Percentiles rank a stretch among this genome's conserved stretches.
Conservation (phyloP, 2,329 filamentous ascomycete genomes). For the Thielaviopsis punctulata region DNA sequence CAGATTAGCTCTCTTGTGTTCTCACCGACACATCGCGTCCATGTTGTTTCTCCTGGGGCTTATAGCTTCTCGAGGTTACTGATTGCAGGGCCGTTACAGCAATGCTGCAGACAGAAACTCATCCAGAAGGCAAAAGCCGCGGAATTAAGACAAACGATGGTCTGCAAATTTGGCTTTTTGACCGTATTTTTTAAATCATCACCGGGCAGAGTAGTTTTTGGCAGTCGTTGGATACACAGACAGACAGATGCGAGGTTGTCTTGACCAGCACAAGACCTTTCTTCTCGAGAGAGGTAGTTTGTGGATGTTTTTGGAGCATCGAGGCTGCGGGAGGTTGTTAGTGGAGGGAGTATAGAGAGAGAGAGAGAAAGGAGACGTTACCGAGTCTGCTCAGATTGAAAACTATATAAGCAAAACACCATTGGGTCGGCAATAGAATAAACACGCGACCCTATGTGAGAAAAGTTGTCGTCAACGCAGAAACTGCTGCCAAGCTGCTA, state of each 20-base stretch:
- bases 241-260: too few relatives aligned
- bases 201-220: conserved; percentile 21
- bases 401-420: conserved; percentile 26
- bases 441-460: background rate
- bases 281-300: too few relatives aligned
- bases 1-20: conserved; percentile 41
- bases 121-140: background rate
- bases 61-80: background rate
- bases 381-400: conserved; percentile 34
- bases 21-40: conserved; percentile 28
- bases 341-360: too few relatives aligned
- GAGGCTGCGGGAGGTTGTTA: too few relatives aligned
- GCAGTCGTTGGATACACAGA: too few relatives aligned
- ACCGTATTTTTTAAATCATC: conserved; percentile 30
- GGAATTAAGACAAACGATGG: too few relatives aligned
- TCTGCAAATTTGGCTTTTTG: conserved; percentile 43
- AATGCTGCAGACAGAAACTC: too few relatives aligned
- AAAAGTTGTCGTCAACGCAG: background rate
- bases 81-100: too few relatives aligned
- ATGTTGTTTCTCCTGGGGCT: background rate
- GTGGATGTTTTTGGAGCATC: too few relatives aligned
- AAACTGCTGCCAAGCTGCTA: too few relatives aligned
- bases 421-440: conserved; percentile 14
- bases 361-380: background rate
- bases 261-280: too few relatives aligned